Evolutionary conservation across 345 rosid species (phyloP).

Genomic region (Eucalyptus marginata): DNA sequence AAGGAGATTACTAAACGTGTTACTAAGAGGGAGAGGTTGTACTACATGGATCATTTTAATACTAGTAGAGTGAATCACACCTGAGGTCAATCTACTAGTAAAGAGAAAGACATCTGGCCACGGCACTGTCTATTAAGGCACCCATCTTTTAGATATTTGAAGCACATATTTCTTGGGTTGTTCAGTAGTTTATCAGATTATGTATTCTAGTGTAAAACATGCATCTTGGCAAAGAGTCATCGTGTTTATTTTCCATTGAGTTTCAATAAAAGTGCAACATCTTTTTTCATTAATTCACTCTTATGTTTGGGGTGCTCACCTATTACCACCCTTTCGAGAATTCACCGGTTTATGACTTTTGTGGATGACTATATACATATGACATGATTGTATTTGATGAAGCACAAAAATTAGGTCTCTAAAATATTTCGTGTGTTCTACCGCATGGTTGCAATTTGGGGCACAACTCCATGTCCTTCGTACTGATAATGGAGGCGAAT

Average conservation of each 20-base stretch:
- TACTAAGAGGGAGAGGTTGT: rapidly evolving
- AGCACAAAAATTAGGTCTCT: too few relatives aligned
- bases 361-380: too few relatives aligned
- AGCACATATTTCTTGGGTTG: neutral
- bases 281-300: too few relatives aligned
- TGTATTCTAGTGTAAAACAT: neutral
- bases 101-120: neutral
- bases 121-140: neutral
- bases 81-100: too few relatives aligned
- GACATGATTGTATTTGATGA: too few relatives aligned
- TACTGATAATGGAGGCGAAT: rapidly evolving
- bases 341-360: too few relatives aligned
- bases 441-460: rapidly evolving
- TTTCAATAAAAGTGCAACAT: neutral
- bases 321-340: too few relatives aligned
- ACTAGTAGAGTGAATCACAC: too few relatives aligned
- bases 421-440: too few relatives aligned
- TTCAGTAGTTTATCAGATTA: rapidly evolving
- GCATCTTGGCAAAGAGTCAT: neutral
- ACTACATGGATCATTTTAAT: rapidly evolving
- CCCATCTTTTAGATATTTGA: neutral
- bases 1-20: too few relatives aligned
- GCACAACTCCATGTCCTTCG: too few relatives aligned
- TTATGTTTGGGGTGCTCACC: too few relatives aligned
- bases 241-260: neutral